A percentile compares a stretch with the other conserved stretches of the same genome.
Conservation (phyloP, 2,329 filamentous ascomycete species). For the Rutstroemia sp. region DNA sequence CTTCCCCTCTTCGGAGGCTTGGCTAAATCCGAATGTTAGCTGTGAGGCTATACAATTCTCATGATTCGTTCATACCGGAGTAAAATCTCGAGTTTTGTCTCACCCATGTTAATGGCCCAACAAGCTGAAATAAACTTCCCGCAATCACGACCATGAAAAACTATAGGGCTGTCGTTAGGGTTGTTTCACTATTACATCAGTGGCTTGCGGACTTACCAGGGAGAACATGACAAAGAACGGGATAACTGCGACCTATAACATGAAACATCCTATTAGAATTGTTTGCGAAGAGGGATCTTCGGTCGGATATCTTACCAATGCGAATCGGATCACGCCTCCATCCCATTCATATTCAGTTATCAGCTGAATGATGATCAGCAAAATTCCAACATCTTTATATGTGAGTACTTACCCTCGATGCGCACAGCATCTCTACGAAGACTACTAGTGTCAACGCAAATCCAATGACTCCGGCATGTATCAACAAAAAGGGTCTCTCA, state of each 20-base stretch:
- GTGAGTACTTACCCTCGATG: constrained; percentile 9
- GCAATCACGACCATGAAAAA: constrained; percentile 16
- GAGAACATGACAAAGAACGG: constrained; percentile 27
- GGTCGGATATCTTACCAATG: constrained; percentile 3
- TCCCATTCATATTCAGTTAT: constrained; percentile 18
- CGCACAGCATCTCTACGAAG: constrained; percentile 17
- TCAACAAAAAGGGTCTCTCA: constrained; percentile 13
- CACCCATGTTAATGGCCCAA: constrained; percentile 17
- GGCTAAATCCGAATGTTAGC: constrained; percentile 15
- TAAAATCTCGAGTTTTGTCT: constrained; percentile 16
- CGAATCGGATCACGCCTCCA: constrained; percentile 14
- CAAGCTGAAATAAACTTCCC: constrained; percentile 16
- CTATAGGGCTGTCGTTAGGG: background rate
- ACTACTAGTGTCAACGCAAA: constrained; percentile 17
- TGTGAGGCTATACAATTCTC: background rate
- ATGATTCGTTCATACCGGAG: background rate
- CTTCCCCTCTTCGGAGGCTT: constrained; percentile 31
- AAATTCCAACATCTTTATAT: background rate
- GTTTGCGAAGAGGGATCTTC: background rate
- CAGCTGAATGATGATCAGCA: constrained; percentile 2
- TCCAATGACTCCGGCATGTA: constrained; percentile 16
- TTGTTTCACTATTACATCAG: constrained; percentile 21
- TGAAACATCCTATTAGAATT: background rate
- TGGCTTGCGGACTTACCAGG: constrained; percentile 11
- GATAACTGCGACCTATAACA: constrained; percentile 10